Conservation (phyloP, 441 rosid genomes). For the Syzygium malaccense region DNA sequence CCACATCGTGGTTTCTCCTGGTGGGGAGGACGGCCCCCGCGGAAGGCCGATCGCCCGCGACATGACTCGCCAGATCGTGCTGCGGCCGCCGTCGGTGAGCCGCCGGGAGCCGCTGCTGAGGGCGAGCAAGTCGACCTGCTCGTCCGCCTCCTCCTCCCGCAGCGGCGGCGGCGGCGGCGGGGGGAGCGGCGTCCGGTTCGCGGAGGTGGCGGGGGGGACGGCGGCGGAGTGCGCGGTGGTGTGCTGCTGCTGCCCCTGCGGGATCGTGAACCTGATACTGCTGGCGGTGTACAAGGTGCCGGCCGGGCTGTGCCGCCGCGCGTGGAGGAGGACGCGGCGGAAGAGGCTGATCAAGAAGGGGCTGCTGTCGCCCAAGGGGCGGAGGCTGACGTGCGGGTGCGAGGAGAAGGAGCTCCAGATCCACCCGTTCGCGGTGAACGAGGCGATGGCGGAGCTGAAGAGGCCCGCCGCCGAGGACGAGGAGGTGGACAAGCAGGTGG, state of each 20-base stretch:
- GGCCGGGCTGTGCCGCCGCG: conserved; percentile 36
- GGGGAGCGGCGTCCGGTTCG: conserved; percentile 23
- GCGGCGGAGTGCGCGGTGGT: conserved; percentile 57
- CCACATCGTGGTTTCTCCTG: background rate
- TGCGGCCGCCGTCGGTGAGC: background rate
- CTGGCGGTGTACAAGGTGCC: conserved; percentile 46
- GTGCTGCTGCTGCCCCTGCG: conserved; percentile 53
- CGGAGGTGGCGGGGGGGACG: conserved; percentile 40
- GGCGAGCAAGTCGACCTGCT: background rate
- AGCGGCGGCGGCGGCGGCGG: conserved; percentile 36
- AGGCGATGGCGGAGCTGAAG: conserved; percentile 7
- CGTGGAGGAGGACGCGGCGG: conserved; percentile 22
- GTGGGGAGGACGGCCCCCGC: background rate
- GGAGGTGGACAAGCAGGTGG: conserved; percentile 25
- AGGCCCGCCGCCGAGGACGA: conserved; percentile 11
- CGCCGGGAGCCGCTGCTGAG: conserved; percentile 2
- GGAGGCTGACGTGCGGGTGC: conserved; percentile 9
- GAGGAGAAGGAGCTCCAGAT: conserved; percentile 20
- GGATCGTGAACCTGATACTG: conserved; percentile 36
- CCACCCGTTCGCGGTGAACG: conserved; percentile 16
- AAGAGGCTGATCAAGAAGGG: conserved; percentile 23
- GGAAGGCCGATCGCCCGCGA: background rate
- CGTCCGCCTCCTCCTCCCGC: conserved; percentile 19
- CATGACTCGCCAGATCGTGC: conserved; percentile 1
- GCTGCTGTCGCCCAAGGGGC: conserved; percentile 19